A percentile compares a stretch with the other conserved stretches of the same genome.
These are phyloP conservation scores for Spinacia oleracea DNA, from an alignment of 179 eudicot genomes.

Conservation along the genomic window DNA sequence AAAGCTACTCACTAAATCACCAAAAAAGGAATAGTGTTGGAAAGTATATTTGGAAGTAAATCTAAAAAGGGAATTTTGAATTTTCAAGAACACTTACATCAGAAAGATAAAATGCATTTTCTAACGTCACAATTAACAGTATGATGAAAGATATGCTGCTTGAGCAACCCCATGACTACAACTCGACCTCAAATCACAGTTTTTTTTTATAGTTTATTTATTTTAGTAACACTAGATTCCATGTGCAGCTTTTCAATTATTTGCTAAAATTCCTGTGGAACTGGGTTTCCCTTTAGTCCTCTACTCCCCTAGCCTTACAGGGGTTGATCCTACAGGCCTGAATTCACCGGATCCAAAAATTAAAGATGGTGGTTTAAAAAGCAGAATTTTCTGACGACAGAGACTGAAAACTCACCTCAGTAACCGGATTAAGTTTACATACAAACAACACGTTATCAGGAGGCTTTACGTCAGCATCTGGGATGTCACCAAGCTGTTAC, in stretches of 20 bases:
- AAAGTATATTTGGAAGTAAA: neutral
- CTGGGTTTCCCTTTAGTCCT: neutral
- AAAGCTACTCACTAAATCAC: neutral
- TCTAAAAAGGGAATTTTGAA: neutral
- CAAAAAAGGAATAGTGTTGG: too few relatives aligned
- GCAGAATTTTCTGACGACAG: neutral
- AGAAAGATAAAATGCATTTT: neutral
- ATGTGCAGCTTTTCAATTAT: neutral
- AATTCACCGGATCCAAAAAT: neutral
- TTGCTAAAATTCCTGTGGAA: neutral
- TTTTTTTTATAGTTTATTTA: neutral
- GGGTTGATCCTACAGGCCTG: neutral
- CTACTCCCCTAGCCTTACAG: neutral
- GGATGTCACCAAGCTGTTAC: conserved; percentile 91
- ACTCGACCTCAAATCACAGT: neutral
- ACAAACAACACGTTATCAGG: conserved; percentile 94
- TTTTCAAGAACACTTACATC: neutral
- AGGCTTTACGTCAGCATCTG: conserved; percentile 93
- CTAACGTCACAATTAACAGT: neutral
- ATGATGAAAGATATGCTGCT: neutral
- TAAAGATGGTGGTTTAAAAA: neutral
- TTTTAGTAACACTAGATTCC: neutral
- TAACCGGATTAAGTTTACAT: conserved; percentile 94
- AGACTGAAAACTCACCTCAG: conserved; percentile 60
- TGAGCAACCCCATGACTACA: neutral